Evolutionary conservation across 116 monocot genomes (phyloP).

Genomic region (Dioscorea cayenensis): DNA sequence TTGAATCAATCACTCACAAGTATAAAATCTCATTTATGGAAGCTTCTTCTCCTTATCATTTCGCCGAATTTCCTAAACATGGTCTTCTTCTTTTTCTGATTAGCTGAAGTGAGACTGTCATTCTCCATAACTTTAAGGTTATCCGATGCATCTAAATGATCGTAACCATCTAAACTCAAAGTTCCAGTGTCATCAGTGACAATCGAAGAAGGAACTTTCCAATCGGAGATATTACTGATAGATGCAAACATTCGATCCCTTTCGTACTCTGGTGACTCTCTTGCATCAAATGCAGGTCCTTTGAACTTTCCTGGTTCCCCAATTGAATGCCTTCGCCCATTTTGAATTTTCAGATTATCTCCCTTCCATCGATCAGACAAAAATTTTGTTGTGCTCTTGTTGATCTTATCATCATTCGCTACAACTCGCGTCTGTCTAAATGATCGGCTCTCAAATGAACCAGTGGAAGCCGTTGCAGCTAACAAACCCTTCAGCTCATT

Average conservation of each 20-base stretch:
- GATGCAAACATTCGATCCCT: conserved; percentile 11
- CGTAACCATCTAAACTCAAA: conserved; percentile 13
- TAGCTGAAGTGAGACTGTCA: background rate
- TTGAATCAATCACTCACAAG: background rate
- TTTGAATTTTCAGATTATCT: background rate
- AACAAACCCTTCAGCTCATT: conserved; percentile 48
- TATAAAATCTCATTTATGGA: conserved; percentile 11
- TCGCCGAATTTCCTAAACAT: conserved; percentile 52
- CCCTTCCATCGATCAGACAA: conserved; percentile 1
- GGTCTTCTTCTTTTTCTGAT: conserved; percentile 30
- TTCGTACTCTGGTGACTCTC: background rate
- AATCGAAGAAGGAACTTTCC: conserved; percentile 2
- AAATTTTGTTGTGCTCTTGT: background rate
- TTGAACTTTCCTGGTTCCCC: conserved; percentile 13
- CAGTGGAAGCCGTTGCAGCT: conserved; percentile 16
- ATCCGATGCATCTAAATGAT: conserved; percentile 7
- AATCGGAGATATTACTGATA: conserved; percentile 13
- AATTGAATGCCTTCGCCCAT: conserved; percentile 1
- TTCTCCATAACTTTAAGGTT: conserved; percentile 3
- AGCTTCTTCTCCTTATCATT: conserved; percentile 35
- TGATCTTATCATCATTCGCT: background rate
- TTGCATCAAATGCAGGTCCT: conserved; percentile 16
- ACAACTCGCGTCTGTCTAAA: background rate
- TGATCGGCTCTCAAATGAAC: conserved; percentile 7
- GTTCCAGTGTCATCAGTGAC: background rate